Evolutionary conservation across 345 rosid species (phyloP).

Genomic region (Gossypium rotundifolium): DNA sequence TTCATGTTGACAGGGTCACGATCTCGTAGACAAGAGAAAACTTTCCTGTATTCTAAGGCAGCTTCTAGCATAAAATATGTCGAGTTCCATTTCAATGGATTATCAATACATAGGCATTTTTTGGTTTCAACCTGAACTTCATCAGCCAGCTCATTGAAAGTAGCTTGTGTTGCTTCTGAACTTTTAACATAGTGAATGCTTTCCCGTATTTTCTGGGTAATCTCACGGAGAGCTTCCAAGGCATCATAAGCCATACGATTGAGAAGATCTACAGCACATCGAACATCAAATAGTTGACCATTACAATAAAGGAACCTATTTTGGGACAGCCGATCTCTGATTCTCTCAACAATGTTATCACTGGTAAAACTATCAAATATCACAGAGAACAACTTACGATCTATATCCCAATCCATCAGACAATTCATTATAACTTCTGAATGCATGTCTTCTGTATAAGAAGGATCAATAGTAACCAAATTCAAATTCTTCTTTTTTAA

Average conservation of each 20-base stretch:
- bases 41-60: conserved; percentile 42
- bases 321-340: conserved; percentile 64
- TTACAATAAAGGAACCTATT: conserved; percentile 59
- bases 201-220: conserved; percentile 46
- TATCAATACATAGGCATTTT: conserved; percentile 44
- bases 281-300: conserved; percentile 61
- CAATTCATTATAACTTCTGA: conserved; percentile 56
- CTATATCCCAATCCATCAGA: conserved; percentile 87
- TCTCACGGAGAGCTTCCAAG: conserved; percentile 39
- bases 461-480: conserved; percentile 46
- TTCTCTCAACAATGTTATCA: conserved; percentile 40
- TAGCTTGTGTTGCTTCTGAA: conserved; percentile 36
- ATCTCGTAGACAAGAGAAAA: conserved; percentile 43
- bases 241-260: conserved; percentile 56
- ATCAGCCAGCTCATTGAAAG: conserved; percentile 34
- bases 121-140: conserved; percentile 38
- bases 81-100: conserved; percentile 53
- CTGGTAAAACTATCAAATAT: conserved; percentile 44
- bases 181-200: conserved; percentile 41
- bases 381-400: conserved; percentile 63
- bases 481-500: conserved; percentile 49
- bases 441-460: conserved; percentile 52
- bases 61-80: conserved; percentile 61
- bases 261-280: conserved; percentile 52
- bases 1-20: conserved; percentile 25